A percentile compares a stretch with the other conserved stretches of the same genome.
Evolutionary conservation across 1,139 yeast genomes (phyloP).

Genomic region (Dujonia santamariae): DNA sequence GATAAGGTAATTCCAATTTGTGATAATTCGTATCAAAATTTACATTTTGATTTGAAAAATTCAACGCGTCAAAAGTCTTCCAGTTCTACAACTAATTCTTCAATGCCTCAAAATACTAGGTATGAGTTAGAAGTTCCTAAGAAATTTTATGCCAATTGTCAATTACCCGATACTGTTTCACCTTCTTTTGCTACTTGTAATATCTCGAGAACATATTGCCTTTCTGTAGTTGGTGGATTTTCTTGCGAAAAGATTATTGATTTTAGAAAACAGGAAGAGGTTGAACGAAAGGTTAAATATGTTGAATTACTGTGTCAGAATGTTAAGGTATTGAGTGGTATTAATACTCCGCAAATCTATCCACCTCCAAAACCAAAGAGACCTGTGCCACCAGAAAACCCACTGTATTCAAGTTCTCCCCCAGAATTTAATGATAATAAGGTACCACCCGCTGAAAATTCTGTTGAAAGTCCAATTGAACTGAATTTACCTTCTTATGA

Average conservation of each 20-base stretch:
- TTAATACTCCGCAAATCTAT: constrained; percentile 13
- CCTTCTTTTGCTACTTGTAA: constrained; percentile 62
- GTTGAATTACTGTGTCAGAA: constrained; percentile 35
- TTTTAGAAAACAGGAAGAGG: constrained; percentile 17
- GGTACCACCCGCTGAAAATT: constrained; percentile 2
- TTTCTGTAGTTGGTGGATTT: constrained; percentile 46
- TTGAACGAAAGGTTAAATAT: constrained; percentile 19
- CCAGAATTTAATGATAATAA: background rate
- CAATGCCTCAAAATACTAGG: constrained; percentile 7
- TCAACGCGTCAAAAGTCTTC: constrained; percentile 26
- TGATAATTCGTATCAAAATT: constrained; percentile 30
- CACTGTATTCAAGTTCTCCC: background rate
- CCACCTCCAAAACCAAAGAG: background rate
- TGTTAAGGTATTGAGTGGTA: constrained; percentile 42
- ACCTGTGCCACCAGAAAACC: background rate
- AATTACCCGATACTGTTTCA: constrained; percentile 47
- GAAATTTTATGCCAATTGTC: constrained; percentile 35
- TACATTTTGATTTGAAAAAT: constrained; percentile 40
- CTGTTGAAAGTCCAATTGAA: constrained; percentile 10
- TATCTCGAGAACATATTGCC: constrained; percentile 44
- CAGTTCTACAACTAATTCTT: constrained; percentile 19
- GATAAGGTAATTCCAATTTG: constrained; percentile 28
- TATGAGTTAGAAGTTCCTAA: constrained; percentile 48
- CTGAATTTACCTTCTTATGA: constrained; percentile 32
- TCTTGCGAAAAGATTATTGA: constrained; percentile 29